A percentile compares a stretch with the other conserved stretches of the same genome.
phyloP scores from a whole-genome alignment of 1,139 yeast genomes.

The Blastobotrys persicus region DNA sequence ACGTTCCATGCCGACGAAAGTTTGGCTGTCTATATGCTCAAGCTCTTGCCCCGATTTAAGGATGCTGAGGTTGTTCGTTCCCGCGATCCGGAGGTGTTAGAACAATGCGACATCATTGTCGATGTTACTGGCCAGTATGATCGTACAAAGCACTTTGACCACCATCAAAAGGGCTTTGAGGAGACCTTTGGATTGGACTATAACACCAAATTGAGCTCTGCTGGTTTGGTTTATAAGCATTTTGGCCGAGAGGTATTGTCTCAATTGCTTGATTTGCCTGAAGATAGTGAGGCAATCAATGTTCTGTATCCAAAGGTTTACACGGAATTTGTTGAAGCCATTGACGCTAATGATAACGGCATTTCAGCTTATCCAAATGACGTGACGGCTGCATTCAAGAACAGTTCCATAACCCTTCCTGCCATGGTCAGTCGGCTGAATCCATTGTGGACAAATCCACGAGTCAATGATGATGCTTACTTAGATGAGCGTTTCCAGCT shows the following conservation, averaged over 20 bases:
- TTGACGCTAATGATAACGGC: slow-evolving; percentile 97
- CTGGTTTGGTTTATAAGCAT: slow-evolving; percentile 92
- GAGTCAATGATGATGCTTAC: slow-evolving; percentile 57
- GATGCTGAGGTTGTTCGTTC: slow-evolving; percentile 74
- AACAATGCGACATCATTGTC: slow-evolving; percentile 83
- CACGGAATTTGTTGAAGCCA: slow-evolving; percentile 80
- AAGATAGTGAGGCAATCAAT: slow-evolving; percentile 47
- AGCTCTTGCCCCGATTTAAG: slow-evolving; percentile 64
- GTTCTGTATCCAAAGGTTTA: slow-evolving; percentile 71
- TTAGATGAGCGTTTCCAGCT: slow-evolving; percentile 64
- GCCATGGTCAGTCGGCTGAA: slow-evolving; percentile 72
- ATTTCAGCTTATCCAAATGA: slow-evolving; percentile 62
- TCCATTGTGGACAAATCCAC: slow-evolving; percentile 73
- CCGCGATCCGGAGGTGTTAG: slow-evolving; percentile 80
- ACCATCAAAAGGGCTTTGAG: slow-evolving; percentile 83
- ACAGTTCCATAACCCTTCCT: slow-evolving; percentile 69
- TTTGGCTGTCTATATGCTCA: slow-evolving; percentile 87
- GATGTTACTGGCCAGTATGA: slow-evolving; percentile 97
- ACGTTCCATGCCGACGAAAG: slow-evolving; percentile 97
- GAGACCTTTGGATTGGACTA: slow-evolving; percentile 57
- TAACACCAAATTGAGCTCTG: slow-evolving; percentile 82
- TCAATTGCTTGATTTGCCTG: slow-evolving; percentile 38
- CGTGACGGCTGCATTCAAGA: slow-evolving; percentile 34
- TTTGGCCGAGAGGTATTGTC: slow-evolving; percentile 78
- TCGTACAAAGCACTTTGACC: slow-evolving; percentile 84